Evolutionary conservation across 805 yeast species (phyloP).

Genomic region (Jamesozyma lodderae): DNA sequence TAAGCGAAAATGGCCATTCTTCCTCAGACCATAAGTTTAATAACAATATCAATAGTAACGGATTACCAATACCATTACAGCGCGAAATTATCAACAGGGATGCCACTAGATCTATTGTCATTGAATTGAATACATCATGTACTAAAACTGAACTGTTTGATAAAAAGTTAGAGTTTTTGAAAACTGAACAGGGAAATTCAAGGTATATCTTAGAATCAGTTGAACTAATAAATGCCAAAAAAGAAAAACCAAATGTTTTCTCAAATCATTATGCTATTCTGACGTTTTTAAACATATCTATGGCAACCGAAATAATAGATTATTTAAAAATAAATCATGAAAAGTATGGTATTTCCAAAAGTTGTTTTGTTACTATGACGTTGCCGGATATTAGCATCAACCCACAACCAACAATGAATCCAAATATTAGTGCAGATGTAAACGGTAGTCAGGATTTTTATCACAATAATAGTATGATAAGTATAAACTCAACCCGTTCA

Average conservation of each 20-base stretch:
- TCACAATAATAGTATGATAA: conserved; percentile 7
- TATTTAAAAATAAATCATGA: conserved; percentile 9
- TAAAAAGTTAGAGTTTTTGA: conserved; percentile 11
- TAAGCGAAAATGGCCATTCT: conserved; percentile 18
- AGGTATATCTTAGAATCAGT: conserved; percentile 25
- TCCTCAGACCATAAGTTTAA: not conserved
- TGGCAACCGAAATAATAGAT: conserved; percentile 22
- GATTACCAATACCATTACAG: conserved; percentile 15
- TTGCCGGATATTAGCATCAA: not conserved
- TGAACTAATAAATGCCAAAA: conserved; percentile 12
- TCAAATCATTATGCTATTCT: conserved; percentile 18
- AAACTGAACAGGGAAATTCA: conserved; percentile 8
- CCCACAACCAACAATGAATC: not conserved
- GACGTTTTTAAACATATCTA: conserved; percentile 21
- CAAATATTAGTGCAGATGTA: not conserved
- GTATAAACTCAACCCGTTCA: conserved; percentile 4
- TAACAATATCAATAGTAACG: conserved; percentile 22
- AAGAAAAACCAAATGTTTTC: conserved; percentile 10
- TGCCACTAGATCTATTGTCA: conserved; percentile 23
- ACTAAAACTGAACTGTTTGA: conserved; percentile 9
- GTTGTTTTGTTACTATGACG: conserved; percentile 9
- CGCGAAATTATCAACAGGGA: conserved; percentile 17
- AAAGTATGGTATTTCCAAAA: conserved; percentile 8
- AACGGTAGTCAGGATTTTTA: not conserved
- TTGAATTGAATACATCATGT: conserved; percentile 12